Conservation (phyloP, 176 grass and related monocot species). For the Alloteropsis semialata region DNA sequence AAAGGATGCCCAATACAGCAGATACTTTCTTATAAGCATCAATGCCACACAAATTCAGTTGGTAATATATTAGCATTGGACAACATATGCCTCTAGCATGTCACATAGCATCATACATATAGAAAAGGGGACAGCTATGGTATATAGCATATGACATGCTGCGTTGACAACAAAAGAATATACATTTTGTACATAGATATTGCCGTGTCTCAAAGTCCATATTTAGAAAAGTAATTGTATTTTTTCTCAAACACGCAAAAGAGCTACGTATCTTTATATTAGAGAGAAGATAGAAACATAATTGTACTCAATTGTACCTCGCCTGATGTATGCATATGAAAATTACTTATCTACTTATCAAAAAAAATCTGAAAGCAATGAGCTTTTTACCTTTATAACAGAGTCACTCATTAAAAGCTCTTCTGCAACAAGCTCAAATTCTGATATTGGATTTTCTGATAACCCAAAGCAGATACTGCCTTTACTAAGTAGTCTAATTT, state of each 20-base stretch:
- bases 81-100: background rate
- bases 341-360: background rate
- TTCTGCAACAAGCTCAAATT: constrained; percentile 98
- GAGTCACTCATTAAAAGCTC: constrained; percentile 99
- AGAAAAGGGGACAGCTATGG: background rate
- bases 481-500: constrained; percentile 86
- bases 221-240: no score
- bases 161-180: background rate
- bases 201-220: background rate
- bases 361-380: constrained; percentile 5
- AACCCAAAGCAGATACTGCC: constrained; percentile 97
- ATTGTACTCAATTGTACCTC: background rate
- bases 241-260: no score
- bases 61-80: background rate
- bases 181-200: background rate
- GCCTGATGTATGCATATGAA: constrained; percentile 7
- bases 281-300: no score
- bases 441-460: constrained; percentile 92
- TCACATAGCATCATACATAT: background rate
- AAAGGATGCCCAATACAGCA: background rate
- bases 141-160: background rate
- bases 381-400: constrained; percentile 81
- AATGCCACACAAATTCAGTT: background rate
- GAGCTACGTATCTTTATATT: no score
- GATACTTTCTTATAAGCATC: background rate